A percentile compares a stretch with the other conserved stretches of the same genome.
Evolutionary conservation across 1,139 yeast species (phyloP).

Genomic region (Sugiyamaella neomexicana): DNA sequence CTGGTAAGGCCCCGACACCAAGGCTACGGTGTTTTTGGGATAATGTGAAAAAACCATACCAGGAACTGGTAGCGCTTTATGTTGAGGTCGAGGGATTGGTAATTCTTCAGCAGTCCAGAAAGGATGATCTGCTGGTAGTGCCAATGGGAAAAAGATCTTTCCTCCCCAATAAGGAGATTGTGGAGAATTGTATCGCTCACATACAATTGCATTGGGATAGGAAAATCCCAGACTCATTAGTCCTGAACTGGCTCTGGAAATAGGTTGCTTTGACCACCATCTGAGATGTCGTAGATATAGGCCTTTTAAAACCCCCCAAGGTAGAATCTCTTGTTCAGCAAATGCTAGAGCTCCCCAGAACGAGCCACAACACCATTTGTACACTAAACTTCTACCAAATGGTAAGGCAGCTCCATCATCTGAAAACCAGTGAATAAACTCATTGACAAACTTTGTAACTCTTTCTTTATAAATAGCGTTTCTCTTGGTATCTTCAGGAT

Average conservation of each 20-base stretch:
- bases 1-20: conserved; percentile 37
- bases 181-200: conserved; percentile 38
- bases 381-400: conserved; percentile 37
- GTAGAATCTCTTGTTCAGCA: conserved; percentile 30
- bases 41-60: conserved; percentile 35
- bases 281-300: conserved; percentile 35
- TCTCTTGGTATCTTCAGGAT: conserved; percentile 29
- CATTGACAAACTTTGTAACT: conserved; percentile 31
- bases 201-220: conserved; percentile 38
- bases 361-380: conserved; percentile 36
- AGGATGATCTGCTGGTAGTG: conserved; percentile 31
- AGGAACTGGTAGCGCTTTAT: conserved; percentile 24
- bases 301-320: conserved; percentile 38
- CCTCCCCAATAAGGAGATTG: conserved; percentile 41
- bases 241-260: conserved; percentile 33
- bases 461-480: conserved; percentile 29
- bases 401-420: conserved; percentile 39
- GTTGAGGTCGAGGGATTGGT: conserved; percentile 16
- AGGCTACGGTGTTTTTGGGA: conserved; percentile 33
- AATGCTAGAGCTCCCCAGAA: conserved; percentile 40
- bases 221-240: conserved; percentile 37
- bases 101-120: conserved; percentile 30
- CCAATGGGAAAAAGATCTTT: conserved; percentile 34
- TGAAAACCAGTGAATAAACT: conserved; percentile 35
- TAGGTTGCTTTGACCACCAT: conserved; percentile 40